phyloP scores from a whole-genome alignment of 768 basidiomycete species.

The Boletus rubescentipes region DNA sequence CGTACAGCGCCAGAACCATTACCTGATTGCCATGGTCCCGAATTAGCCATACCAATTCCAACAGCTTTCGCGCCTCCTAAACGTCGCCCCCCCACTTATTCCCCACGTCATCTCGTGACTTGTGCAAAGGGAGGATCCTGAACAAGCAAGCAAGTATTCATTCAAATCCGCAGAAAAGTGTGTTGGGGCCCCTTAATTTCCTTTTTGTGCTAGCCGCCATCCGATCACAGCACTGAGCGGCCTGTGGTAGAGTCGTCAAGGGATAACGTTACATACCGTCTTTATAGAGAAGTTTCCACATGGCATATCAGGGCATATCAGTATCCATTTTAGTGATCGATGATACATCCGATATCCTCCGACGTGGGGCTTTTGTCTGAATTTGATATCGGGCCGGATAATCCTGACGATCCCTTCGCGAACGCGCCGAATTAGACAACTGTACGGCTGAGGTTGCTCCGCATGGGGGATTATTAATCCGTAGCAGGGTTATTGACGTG shows the following conservation, averaged over 20 bases:
- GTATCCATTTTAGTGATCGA: constrained; percentile 8
- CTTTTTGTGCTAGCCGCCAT: not conserved
- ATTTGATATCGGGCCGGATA: constrained; percentile 26
- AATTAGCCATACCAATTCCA: not conserved
- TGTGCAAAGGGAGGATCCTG: constrained; percentile 7
- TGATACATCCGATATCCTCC: constrained; percentile 29
- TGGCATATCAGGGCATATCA: constrained; percentile 27
- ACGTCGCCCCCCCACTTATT: constrained; percentile 18
- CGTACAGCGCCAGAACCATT: not conserved
- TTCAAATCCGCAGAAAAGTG: not conserved
- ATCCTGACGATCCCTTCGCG: constrained; percentile 35
- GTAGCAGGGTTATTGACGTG: constrained; percentile 24
- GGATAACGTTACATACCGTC: constrained; percentile 10
- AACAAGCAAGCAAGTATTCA: not conserved
- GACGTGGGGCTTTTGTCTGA: constrained; percentile 2
- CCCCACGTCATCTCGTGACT: constrained; percentile 22
- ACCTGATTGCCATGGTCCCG: not conserved
- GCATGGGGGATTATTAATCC: constrained; percentile 27
- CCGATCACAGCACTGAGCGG: constrained; percentile 4
- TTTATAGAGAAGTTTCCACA: constrained; percentile 14
- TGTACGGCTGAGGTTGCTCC: constrained; percentile 16
- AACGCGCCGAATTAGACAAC: constrained; percentile 21
- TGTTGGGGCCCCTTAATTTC: constrained; percentile 19
- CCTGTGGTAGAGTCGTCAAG: constrained; percentile 12
- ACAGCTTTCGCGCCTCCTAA: constrained; percentile 13